Evolutionary conservation across 805 yeast species (phyloP).

Genomic region (Pichia eremophila): DNA sequence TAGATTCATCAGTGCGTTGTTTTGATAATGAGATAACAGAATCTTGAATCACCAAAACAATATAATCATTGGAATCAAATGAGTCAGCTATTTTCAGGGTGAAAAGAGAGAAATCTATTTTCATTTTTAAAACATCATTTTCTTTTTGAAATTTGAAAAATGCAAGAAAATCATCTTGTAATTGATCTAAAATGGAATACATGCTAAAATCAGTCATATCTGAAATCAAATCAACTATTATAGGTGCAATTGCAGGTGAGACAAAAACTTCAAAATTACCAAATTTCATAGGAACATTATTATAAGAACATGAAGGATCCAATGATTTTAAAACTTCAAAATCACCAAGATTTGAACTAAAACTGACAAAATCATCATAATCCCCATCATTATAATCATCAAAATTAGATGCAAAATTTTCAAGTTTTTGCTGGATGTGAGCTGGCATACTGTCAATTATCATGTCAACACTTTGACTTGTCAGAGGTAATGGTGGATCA

Average conservation of each 20-base stretch:
- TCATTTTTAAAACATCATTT: conserved; percentile 13
- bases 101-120: conserved; percentile 40
- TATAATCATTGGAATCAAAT: conserved; percentile 14
- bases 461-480: conserved; percentile 36
- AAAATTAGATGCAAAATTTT: neutral
- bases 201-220: conserved; percentile 33
- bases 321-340: conserved; percentile 12
- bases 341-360: conserved; percentile 6
- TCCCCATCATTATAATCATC: conserved; percentile 4
- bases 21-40: conserved; percentile 28
- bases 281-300: conserved; percentile 45
- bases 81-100: conserved; percentile 17
- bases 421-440: conserved; percentile 12
- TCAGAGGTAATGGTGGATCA: conserved; percentile 50
- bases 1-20: conserved; percentile 7
- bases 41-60: conserved; percentile 26
- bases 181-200: conserved; percentile 46
- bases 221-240: conserved; percentile 25
- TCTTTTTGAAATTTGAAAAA: conserved; percentile 5
- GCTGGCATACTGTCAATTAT: conserved; percentile 29
- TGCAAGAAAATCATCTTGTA: conserved; percentile 45
- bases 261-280: conserved; percentile 39
- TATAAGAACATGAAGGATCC: conserved; percentile 40
- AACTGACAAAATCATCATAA: conserved; percentile 2
- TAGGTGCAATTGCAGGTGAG: conserved; percentile 29